These are phyloP conservation scores for Mariannaea sp. DNA, from an alignment of 2,329 filamentous ascomycete species.

Conservation along the genomic window DNA sequence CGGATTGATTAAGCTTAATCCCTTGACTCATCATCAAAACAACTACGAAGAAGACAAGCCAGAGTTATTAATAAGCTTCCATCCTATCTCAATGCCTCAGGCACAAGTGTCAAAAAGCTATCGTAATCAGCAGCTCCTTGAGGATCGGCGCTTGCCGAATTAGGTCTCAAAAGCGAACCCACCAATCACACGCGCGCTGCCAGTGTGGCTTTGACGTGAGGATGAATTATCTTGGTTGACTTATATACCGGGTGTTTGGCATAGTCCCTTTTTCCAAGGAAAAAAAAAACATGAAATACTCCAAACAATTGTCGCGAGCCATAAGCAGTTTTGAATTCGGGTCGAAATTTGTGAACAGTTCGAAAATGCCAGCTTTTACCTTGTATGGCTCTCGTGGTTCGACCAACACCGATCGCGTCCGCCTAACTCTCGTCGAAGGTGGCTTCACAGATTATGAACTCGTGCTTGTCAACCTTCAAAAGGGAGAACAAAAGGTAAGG, in stretches of 20 bases:
- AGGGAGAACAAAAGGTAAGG: slow-evolving; percentile 49
- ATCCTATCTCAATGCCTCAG: no score
- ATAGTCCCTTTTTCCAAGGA: background rate
- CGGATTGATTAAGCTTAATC: background rate
- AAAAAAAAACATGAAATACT: no score
- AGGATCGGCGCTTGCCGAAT: slow-evolving; percentile 34
- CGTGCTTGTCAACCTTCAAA: slow-evolving; percentile 45
- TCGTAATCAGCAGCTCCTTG: no score
- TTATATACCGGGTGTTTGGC: slow-evolving; percentile 19
- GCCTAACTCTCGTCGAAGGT: slow-evolving; percentile 49
- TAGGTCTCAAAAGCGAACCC: slow-evolving; percentile 40
- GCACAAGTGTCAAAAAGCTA: no score
- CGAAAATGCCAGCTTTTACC: slow-evolving; percentile 50
- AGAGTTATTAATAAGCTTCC: no score
- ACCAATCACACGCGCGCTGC: slow-evolving; percentile 39
- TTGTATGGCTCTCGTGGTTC: slow-evolving; percentile 48
- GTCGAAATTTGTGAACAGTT: slow-evolving; percentile 38
- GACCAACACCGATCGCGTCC: slow-evolving; percentile 50
- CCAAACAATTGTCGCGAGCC: slow-evolving; percentile 40
- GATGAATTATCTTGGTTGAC: no score
- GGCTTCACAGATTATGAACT: slow-evolving; percentile 50
- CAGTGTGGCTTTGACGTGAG: background rate
- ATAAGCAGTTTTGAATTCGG: slow-evolving; percentile 30
- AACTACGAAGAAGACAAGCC: background rate
- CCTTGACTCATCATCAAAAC: background rate